phyloP scores from a whole-genome alignment of 2,329 filamentous ascomycete genomes.

The Fonsecaea monophora region DNA sequence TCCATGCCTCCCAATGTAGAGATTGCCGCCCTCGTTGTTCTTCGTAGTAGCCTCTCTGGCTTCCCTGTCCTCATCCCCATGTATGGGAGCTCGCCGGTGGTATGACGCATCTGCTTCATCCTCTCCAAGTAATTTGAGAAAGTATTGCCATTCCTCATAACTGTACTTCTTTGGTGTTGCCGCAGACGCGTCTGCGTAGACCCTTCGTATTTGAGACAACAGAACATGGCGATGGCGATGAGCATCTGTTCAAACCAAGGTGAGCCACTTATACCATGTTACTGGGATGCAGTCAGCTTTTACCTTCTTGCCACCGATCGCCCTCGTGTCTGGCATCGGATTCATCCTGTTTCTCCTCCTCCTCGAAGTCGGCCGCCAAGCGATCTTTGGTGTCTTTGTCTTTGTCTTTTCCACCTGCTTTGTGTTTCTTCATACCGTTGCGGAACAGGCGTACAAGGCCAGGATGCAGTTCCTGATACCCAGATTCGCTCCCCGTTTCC shows the following conservation, averaged over 20 bases:
- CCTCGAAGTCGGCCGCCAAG: constrained; percentile 49
- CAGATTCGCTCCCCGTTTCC: constrained; percentile 18
- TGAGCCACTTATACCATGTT: constrained; percentile 4
- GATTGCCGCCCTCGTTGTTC: background rate
- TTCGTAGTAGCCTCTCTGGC: constrained; percentile 10
- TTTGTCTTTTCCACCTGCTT: constrained; percentile 5
- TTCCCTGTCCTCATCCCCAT: constrained; percentile 17
- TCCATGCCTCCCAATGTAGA: constrained; percentile 6
- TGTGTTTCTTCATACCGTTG: constrained; percentile 25
- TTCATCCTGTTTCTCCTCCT: constrained; percentile 52
- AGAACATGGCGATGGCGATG: constrained; percentile 57
- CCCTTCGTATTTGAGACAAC: constrained; percentile 48
- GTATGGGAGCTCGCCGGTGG: constrained; percentile 39
- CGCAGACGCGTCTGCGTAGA: constrained; percentile 47
- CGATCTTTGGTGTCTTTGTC: constrained; percentile 41
- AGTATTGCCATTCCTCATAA: constrained; percentile 58
- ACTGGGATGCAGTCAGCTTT: background rate
- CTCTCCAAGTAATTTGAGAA: constrained; percentile 55
- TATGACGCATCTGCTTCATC: constrained; percentile 49
- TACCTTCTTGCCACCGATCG: constrained; percentile 54
- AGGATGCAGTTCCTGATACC: constrained; percentile 32
- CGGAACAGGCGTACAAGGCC: constrained; percentile 38
- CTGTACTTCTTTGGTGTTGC: constrained; percentile 47
- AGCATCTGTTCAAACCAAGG: constrained; percentile 24
- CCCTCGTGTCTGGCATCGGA: constrained; percentile 50